Percentiles rank a stretch among this genome's conserved stretches.
Evolutionary conservation across 2,329 filamentous ascomycete genomes (phyloP).

Genomic region (Venturia oleaginea): DNA sequence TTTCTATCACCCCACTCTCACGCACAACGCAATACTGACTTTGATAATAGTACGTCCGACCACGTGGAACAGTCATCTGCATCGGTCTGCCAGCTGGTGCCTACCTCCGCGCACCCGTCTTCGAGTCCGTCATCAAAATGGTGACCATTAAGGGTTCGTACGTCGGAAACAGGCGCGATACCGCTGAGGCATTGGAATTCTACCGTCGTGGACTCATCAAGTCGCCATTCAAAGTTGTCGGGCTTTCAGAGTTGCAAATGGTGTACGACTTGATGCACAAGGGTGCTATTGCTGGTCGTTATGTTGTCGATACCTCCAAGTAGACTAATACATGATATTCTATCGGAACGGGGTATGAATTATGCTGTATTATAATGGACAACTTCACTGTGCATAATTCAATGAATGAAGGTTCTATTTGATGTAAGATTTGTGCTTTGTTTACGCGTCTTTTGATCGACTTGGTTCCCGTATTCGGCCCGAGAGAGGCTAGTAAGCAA

Average conservation of each 20-base stretch:
- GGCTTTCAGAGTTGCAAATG: slow-evolving; percentile 66
- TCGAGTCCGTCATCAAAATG: slow-evolving; percentile 83
- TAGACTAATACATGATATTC: neutral
- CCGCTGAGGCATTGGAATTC: slow-evolving; percentile 84
- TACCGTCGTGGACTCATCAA: slow-evolving; percentile 76
- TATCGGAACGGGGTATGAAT: neutral
- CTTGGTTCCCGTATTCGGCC: too few relatives aligned
- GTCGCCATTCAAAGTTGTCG: slow-evolving; percentile 76
- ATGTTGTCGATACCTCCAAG: slow-evolving; percentile 63
- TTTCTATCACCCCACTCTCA: neutral
- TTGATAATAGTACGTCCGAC: slow-evolving; percentile 59
- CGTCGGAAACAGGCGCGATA: slow-evolving; percentile 85
- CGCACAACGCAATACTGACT: neutral
- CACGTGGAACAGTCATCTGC: slow-evolving; percentile 73
- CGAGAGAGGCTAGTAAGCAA: too few relatives aligned
- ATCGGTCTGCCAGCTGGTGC: slow-evolving; percentile 81
- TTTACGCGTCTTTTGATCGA: too few relatives aligned
- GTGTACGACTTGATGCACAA: slow-evolving; percentile 66
- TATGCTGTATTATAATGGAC: neutral
- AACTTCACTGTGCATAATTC: neutral
- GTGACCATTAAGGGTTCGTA: slow-evolving; percentile 88
- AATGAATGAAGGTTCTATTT: too few relatives aligned
- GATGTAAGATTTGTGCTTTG: too few relatives aligned
- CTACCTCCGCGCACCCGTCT: slow-evolving; percentile 73
- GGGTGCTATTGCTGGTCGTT: slow-evolving; percentile 66